These are phyloP conservation scores for Chaetomium cochliodes DNA, from an alignment of 495 filamentous ascomycete genomes.

Conservation along the genomic window DNA sequence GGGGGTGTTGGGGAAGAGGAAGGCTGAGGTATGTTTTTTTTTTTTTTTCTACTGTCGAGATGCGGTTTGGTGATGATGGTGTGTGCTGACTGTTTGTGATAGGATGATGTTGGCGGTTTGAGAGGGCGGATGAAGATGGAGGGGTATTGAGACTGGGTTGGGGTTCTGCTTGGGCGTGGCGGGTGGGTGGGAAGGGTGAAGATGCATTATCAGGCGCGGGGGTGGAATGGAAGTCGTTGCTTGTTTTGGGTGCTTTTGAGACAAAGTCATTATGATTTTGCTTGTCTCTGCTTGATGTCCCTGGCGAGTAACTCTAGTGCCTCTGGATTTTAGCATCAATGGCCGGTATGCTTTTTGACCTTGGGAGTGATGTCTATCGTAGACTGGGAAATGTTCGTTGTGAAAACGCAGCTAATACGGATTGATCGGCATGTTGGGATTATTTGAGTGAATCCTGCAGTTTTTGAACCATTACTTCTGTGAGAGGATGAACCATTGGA, in stretches of 20 bases:
- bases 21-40: slow-evolving; percentile 62
- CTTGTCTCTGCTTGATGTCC: not conserved
- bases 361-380: not conserved
- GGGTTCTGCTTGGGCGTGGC: too few relatives aligned
- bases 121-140: slow-evolving; percentile 26
- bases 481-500: too few relatives aligned
- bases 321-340: slow-evolving; percentile 2
- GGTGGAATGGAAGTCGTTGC: not conserved
- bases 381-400: not conserved
- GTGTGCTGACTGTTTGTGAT: not conserved
- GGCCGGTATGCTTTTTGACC: not conserved
- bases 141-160: slow-evolving; percentile 6
- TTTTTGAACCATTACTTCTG: too few relatives aligned
- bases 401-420: not conserved
- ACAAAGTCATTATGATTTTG: not conserved
- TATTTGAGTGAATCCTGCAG: too few relatives aligned
- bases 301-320: not conserved
- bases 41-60: not conserved
- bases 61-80: not conserved
- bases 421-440: not conserved
- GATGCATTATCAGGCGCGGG: slow-evolving; percentile 16
- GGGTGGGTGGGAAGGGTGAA: not conserved
- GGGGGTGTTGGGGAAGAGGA: slow-evolving; percentile 67
- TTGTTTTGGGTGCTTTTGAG: not conserved
- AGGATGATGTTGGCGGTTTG: slow-evolving; percentile 25